Base-by-base conservation (phyloP, 495 filamentous ascomycete genomes). In the Penicillium tannophilum region DNA sequence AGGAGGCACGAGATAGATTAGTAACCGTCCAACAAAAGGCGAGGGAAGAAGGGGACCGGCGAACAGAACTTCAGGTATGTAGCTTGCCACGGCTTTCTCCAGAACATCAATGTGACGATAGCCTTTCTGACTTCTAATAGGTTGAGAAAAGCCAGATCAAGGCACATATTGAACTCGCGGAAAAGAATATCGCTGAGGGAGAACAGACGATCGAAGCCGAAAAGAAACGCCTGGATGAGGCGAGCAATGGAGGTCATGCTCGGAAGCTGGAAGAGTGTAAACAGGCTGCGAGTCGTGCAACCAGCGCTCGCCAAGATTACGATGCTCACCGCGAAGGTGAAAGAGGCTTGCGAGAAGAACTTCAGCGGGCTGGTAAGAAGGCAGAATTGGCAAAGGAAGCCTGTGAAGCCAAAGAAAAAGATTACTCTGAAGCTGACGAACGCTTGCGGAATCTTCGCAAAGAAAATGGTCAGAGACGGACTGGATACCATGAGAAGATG, bases 401-500 rank as follows among this genome's bases (percentile, higher is more conserved):
- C 24, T 35, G 74, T 17, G 53, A 56, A 6, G 60, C 63, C 42
- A 74, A 76, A 50, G 72, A 63, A 56, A 46, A 64, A 4, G 77
- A 84, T 30, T 60, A 84, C 33, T 48, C 65, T 60, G 55, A 77
- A 58, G 73, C 76, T 42, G 68, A 88, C 69, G 67, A 60, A 3
- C 64, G 68, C 43, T 68, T 91, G 11, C 64, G 63, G 19, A 72
- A 68, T 55, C 69, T 90, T 8, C 71, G 69, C 42, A 66, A 76
- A 82, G 77, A 85, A 76, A 69, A 81, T 70, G 79, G 80, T 43
- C 56, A 78, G 59, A 67, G 76, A 74, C 66, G 65, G 36, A 62
- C 71, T 16, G 87, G 81, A 3, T 96, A 89, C 62, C 82, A 85
- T 39, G 54, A 69, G 1, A 82, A 77, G 51, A 78, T 96, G 70